These are phyloP conservation scores for Bassia scoparia DNA, from an alignment of 148 eudicot genomes.

Conservation along the genomic window DNA sequence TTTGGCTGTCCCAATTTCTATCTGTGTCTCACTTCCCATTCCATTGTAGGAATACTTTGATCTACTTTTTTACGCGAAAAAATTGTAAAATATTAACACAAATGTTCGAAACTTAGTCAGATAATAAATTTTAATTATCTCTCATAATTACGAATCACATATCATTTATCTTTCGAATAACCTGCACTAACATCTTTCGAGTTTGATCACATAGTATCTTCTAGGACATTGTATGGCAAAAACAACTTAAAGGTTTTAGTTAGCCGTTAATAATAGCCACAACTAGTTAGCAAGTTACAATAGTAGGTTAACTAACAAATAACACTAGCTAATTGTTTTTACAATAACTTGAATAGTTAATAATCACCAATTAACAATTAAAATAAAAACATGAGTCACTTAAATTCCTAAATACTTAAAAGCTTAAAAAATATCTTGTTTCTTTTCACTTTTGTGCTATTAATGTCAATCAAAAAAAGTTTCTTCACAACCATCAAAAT, in stretches of 20 bases:
- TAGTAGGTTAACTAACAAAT: neutral
- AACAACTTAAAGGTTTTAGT: too few relatives aligned
- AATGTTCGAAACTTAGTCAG: neutral
- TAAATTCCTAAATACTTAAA: neutral
- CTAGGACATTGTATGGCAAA: too few relatives aligned
- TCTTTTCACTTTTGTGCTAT: neutral
- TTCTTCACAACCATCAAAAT: neutral
- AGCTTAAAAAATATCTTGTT: neutral
- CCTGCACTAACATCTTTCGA: too few relatives aligned
- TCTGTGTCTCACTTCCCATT: slow-evolving; percentile 78
- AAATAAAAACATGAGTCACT: neutral
- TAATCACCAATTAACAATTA: too few relatives aligned
- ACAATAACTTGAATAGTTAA: too few relatives aligned
- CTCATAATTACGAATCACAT: too few relatives aligned
- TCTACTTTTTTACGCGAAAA: slow-evolving; percentile 34
- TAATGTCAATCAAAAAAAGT: neutral
- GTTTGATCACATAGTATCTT: too few relatives aligned
- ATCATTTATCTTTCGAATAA: too few relatives aligned
- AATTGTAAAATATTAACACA: neutral
- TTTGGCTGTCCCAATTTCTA: slow-evolving; percentile 76
- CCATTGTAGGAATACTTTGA: slow-evolving; percentile 56
- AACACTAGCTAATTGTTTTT: too few relatives aligned
- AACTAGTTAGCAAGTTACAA: neutral
- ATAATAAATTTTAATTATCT: too few relatives aligned
- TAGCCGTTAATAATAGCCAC: neutral